phyloP scores from a whole-genome alignment of 495 filamentous ascomycete genomes.

The Lineolata rhizophorae region DNA sequence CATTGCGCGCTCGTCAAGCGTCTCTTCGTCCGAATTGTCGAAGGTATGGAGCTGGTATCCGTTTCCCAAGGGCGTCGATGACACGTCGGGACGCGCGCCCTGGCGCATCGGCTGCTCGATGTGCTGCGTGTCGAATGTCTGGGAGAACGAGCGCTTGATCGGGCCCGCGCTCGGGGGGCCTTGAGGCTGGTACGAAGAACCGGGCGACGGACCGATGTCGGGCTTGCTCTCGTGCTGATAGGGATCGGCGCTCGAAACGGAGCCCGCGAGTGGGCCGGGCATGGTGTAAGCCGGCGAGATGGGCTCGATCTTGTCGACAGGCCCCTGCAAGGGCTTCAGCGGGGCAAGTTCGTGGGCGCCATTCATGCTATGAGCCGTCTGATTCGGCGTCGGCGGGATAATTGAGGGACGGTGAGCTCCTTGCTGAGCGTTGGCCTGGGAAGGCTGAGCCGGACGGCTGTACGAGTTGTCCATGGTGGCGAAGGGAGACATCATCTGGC shows the following conservation, averaged over 20 bases:
- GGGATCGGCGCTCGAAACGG: too few species aligned
- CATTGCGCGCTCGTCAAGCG: slow-evolving; percentile 8
- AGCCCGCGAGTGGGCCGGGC: neutral
- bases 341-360: slow-evolving; percentile 8
- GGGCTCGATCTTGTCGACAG: slow-evolving; percentile 6
- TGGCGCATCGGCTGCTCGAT: slow-evolving; percentile 13
- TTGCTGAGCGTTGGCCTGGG: too few species aligned
- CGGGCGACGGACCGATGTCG: slow-evolving; percentile 3
- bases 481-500: too few species aligned
- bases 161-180: slow-evolving; percentile 4
- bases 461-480: too few species aligned
- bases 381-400: slow-evolving; percentile 9
- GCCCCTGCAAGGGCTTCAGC: slow-evolving; percentile 1
- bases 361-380: slow-evolving; percentile 8
- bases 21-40: slow-evolving; percentile 8
- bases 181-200: slow-evolving; percentile 1
- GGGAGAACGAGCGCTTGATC: slow-evolving; percentile 14
- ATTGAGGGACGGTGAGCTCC: too few species aligned
- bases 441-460: too few species aligned
- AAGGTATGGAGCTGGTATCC: too few species aligned
- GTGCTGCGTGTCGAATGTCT: slow-evolving; percentile 13
- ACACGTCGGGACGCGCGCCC: slow-evolving; percentile 14
- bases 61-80: too few species aligned
- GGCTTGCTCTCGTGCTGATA: too few species aligned
- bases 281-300: slow-evolving; percentile 5